Conservation (phyloP, 1,139 yeast genomes). For the Sugiyamaella sp. region DNA sequence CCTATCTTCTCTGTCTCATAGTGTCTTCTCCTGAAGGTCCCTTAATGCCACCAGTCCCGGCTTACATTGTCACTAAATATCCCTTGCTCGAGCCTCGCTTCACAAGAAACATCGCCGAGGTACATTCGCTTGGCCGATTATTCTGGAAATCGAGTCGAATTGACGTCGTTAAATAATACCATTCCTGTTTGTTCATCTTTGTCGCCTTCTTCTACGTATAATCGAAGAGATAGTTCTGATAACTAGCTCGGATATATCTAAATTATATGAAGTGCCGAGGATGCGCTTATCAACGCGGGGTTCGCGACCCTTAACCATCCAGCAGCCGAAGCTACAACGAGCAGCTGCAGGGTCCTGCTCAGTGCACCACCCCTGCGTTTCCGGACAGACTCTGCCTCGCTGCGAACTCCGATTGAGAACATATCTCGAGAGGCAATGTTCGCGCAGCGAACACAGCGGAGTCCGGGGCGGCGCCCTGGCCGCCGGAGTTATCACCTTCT, state of each 20-base stretch:
- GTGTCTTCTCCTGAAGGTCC: too few relatives aligned
- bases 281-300: background rate
- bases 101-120: constrained; percentile 27
- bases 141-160: constrained; percentile 21
- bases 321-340: background rate
- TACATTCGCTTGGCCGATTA: constrained; percentile 15
- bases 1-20: background rate
- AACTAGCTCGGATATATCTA: too few relatives aligned
- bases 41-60: background rate
- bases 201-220: background rate
- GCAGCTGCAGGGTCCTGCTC: too few relatives aligned
- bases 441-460: background rate
- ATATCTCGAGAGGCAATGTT: background rate
- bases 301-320: background rate
- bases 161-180: constrained; percentile 24
- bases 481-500: too few relatives aligned
- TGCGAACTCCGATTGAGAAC: too few relatives aligned
- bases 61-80: constrained; percentile 23
- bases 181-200: background rate
- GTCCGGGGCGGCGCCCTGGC: background rate
- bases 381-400: too few relatives aligned
- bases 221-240: too few relatives aligned
- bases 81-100: constrained; percentile 4
- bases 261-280: background rate
- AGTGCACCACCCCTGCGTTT: too few relatives aligned